Evolutionary conservation across 805 yeast genomes (phyloP), one percentile per base, ranked within the genome.

Genomic region (Tetrapisispora namnaoensis): DNA sequence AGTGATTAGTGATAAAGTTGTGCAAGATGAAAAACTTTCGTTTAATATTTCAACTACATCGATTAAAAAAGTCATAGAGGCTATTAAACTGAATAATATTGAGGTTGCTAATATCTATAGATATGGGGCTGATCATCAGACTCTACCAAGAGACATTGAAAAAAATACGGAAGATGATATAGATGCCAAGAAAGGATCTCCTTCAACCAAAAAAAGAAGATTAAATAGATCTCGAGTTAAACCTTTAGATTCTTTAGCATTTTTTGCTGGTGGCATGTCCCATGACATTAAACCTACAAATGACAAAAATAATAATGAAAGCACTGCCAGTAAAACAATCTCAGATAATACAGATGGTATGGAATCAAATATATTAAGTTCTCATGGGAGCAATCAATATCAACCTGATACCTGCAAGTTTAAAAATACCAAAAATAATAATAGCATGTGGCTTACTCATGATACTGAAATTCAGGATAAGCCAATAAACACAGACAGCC

Each of bases 201-300:
- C 40, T 3, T 17, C 4, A 36, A 21, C 42, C 3, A 63, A 61
- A 48, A 51, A 49, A 21, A 48, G 60, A 43, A 53, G 64, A 44
- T 36, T 58, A 22, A 56, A 53, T 37, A 52, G 65, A 32, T 50
- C 53, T n/a, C 57, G 54, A 32, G 59, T 70, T 1, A 53, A 66
- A 49, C 64, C 71, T 1, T 52, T 70, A 32, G 68, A 69, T 41
- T 65, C 69, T 42, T 53, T 70, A 37, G 60, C 60, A 30, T 69
- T 64, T 52, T 70, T 70, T 56, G 74, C 69, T 4, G 75, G 74
- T 30, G 73, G 74, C 27, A 55, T 46, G 16, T 13, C 44, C 6
- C 32, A 18, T 42, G 18, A 21, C 20, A 35, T 10, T 18, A 24
- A 45, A 3, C 18, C 2, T n/a, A 32, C 11, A 32, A 10, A 32